These are phyloP conservation scores for Periconia digitata DNA, from an alignment of 2,329 filamentous ascomycete genomes.

Conservation along the genomic window DNA sequence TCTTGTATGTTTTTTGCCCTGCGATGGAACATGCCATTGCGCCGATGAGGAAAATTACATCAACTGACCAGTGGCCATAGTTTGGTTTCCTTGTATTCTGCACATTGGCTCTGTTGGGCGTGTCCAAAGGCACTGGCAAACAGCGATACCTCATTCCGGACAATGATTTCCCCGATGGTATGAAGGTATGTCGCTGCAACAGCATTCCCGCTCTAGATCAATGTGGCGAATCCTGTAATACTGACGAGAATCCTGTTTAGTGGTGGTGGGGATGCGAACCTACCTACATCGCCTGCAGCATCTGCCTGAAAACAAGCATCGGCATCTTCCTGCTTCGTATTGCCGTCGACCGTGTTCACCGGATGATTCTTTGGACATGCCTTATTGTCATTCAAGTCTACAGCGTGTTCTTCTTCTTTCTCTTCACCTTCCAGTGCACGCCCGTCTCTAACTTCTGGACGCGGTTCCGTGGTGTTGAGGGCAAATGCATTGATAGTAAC, in stretches of 20 bases:
- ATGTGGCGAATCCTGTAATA: neutral
- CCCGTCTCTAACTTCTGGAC: constrained; percentile 36
- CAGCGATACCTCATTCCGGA: constrained; percentile 15
- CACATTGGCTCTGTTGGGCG: constrained; percentile 11
- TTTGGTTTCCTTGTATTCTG: constrained; percentile 16
- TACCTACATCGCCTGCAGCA: constrained; percentile 15
- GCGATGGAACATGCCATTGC: neutral
- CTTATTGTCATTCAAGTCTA: constrained; percentile 49
- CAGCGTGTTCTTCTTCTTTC: constrained; percentile 53
- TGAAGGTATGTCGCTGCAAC: constrained; percentile 12
- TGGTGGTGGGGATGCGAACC: constrained; percentile 21
- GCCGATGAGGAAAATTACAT: neutral
- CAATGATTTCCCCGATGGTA: constrained; percentile 14
- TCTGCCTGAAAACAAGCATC: constrained; percentile 53
- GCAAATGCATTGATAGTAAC: constrained; percentile 32
- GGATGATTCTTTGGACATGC: constrained; percentile 50
- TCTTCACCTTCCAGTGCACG: constrained; percentile 56
- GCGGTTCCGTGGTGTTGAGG: constrained; percentile 12
- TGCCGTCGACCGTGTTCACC: constrained; percentile 48
- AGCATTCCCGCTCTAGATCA: neutral
- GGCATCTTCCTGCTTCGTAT: constrained; percentile 57
- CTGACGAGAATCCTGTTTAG: neutral
- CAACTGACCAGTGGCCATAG: neutral
- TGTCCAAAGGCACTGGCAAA: constrained; percentile 18
- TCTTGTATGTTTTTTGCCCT: constrained; percentile 4